Base-by-base conservation (phyloP, 495 filamentous ascomycete genomes). In the Amniculicola lignicola region DNA sequence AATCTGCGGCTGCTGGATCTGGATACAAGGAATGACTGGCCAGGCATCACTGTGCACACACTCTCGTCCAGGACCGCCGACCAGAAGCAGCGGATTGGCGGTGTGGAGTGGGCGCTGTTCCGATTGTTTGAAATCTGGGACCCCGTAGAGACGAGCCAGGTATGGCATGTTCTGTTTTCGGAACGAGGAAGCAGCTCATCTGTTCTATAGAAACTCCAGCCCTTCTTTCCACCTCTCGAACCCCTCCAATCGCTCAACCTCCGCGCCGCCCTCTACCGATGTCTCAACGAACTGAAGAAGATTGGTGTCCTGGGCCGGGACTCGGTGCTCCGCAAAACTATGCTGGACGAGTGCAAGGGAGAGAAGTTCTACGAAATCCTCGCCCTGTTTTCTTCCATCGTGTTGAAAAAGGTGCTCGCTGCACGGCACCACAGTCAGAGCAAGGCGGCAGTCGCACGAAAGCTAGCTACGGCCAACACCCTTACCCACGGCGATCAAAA, bases 161-260 rank as follows among this genome's bases (percentile, higher is more conserved):
- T 89, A 72, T 42, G 72, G 15, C 45, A 21, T 29, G 29, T 27
- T 49, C 63, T 28, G 53, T 33, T 7, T 31, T 12, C 46, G 21
- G 10, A 4, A 28, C 2, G 7, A 15, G n/a, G 43, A 41, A 7
- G 16, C 18, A 14, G 19, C 43, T 46, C 27, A 46, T 9, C 4
- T 25, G 11, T 6, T 2, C 16, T n/a, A 18, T 39, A 92, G 83
- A 95, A 93, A 79, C 77, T 95, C 11, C 86, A 83, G 35, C 88
- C 90, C 0, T 94, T 92, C 75, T 95, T 90, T 68, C 90, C 90
- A 31, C 87, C 90, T 6, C 76, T 88, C 60, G 88, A 92, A 66
- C 86, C 89, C 18, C 77, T 95, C 28, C 89, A 93, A 64, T 94
- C 89, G 4, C 76, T 92, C 61, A 95, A 95, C 66, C 81, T 96